A percentile compares a stretch with the other conserved stretches of the same genome.
These are phyloP conservation scores for Debaryomyces hansenii DNA, from an alignment of 805 yeast species.

Conservation along the genomic window DNA sequence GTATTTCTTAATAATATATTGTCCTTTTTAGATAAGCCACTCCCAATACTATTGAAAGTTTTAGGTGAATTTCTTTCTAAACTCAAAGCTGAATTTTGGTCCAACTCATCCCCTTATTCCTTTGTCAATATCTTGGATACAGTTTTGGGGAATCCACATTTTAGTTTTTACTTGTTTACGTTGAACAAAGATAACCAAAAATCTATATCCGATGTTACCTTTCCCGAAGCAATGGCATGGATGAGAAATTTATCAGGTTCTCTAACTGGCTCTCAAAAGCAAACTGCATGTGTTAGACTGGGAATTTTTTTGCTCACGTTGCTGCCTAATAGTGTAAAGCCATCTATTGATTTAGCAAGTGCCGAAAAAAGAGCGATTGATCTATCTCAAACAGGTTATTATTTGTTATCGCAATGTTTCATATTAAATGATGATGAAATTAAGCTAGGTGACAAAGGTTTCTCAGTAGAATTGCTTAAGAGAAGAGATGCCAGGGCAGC, in stretches of 20 bases:
- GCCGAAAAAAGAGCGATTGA: background rate
- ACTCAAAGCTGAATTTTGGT: conserved; percentile 55
- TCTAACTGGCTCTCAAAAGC: conserved; percentile 48
- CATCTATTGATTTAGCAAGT: background rate
- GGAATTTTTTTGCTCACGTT: conserved; percentile 36
- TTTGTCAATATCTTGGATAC: conserved; percentile 59
- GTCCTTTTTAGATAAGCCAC: conserved; percentile 47
- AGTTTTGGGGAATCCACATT: conserved; percentile 55
- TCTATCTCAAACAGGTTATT: background rate
- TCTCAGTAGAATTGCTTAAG: conserved; percentile 37
- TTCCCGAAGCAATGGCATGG: conserved; percentile 56
- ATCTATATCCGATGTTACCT: conserved; percentile 16
- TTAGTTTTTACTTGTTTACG: conserved; percentile 31
- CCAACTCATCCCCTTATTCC: conserved; percentile 50
- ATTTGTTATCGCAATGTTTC: conserved; percentile 17
- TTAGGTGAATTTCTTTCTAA: conserved; percentile 44
- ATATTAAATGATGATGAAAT: conserved; percentile 11
- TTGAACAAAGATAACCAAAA: conserved; percentile 12
- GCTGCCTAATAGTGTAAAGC: background rate
- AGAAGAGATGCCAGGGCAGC: conserved; percentile 50
- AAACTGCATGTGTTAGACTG: conserved; percentile 52
- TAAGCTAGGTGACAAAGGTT: conserved; percentile 19
- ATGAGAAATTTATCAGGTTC: conserved; percentile 44
- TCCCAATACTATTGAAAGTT: conserved; percentile 57
- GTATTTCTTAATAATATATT: conserved; percentile 53